Conservation (phyloP, 495 filamentous ascomycete genomes). For the Aspergillus saccharolyticus region DNA sequence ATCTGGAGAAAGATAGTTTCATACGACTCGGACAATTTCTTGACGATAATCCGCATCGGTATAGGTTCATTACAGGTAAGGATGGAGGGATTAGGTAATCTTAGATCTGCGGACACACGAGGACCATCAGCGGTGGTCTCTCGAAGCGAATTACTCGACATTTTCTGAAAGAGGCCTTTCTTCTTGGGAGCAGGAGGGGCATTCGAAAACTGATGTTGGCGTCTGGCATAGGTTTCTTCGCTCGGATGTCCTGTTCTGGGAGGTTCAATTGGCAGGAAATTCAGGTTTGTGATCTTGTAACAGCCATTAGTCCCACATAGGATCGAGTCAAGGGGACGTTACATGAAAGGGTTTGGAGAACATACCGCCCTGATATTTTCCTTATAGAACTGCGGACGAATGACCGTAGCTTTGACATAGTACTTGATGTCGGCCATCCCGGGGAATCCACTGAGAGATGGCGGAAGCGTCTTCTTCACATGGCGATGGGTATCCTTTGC, state of each 20-base stretch:
- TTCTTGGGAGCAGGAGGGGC: constrained; percentile 37
- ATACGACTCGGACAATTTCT: constrained; percentile 59
- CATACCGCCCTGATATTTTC: constrained; percentile 71
- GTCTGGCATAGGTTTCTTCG: constrained; percentile 78
- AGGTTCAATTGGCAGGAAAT: constrained; percentile 89
- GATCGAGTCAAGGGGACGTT: neutral
- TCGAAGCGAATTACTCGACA: constrained; percentile 22
- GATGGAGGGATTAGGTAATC: constrained; percentile 83
- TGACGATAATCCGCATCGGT: constrained; percentile 72
- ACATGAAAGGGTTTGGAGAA: neutral
- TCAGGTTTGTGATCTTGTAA: constrained; percentile 54
- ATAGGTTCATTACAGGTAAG: constrained; percentile 82
- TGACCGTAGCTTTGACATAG: constrained; percentile 86
- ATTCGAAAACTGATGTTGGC: constrained; percentile 68
- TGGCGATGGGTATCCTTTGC: constrained; percentile 56
- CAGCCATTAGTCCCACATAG: neutral
- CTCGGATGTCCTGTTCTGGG: constrained; percentile 61
- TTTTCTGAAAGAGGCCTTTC: constrained; percentile 52
- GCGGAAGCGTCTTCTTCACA: constrained; percentile 82
- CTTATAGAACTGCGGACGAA: constrained; percentile 74
- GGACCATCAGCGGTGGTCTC: constrained; percentile 34
- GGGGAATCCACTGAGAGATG: constrained; percentile 75
- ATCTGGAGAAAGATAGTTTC: constrained; percentile 68
- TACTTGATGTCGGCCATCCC: constrained; percentile 86
- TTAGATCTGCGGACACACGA: constrained; percentile 63